A percentile compares a stretch with the other conserved stretches of the same genome.
Conservation (phyloP, 1,284 basidiomycete species). For the Trametes sp. region DNA sequence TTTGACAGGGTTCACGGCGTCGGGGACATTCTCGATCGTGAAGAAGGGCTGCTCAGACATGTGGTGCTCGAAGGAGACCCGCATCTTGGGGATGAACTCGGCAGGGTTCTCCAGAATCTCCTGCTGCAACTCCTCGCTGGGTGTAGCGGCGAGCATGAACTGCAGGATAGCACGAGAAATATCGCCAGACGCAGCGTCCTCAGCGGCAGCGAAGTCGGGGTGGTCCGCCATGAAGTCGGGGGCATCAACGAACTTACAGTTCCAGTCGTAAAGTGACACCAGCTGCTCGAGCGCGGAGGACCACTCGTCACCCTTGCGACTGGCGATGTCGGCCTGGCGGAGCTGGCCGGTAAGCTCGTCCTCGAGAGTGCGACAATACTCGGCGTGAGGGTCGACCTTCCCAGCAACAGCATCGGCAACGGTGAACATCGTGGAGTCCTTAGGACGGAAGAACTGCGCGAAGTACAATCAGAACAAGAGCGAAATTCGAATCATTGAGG, state of each 20-base stretch:
- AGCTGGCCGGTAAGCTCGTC: constrained; percentile 46
- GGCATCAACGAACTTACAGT: constrained; percentile 58
- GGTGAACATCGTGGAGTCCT: constrained; percentile 52
- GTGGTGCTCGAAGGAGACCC: constrained; percentile 53
- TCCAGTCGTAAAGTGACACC: constrained; percentile 56
- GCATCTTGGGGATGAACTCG: constrained; percentile 58
- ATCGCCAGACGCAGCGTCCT: constrained; percentile 47
- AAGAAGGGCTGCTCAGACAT: constrained; percentile 54
- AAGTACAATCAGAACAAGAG: not conserved
- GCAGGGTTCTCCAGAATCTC: constrained; percentile 63
- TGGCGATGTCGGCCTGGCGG: constrained; percentile 23
- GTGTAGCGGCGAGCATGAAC: constrained; percentile 82
- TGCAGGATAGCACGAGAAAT: constrained; percentile 67
- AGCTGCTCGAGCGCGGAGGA: constrained; percentile 44
- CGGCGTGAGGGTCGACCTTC: constrained; percentile 57
- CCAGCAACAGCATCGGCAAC: constrained; percentile 47
- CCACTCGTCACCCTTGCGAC: constrained; percentile 16
- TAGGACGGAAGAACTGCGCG: constrained; percentile 63
- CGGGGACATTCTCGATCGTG: constrained; percentile 67
- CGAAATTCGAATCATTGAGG: not conserved
- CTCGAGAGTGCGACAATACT: constrained; percentile 62
- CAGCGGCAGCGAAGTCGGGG: constrained; percentile 27
- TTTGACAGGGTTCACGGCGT: constrained; percentile 77
- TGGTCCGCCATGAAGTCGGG: constrained; percentile 42
- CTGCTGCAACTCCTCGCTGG: constrained; percentile 54